These are phyloP conservation scores for Exophiala phaeomuriformis DNA, from an alignment of 2,329 filamentous ascomycete genomes.

Conservation along the genomic window DNA sequence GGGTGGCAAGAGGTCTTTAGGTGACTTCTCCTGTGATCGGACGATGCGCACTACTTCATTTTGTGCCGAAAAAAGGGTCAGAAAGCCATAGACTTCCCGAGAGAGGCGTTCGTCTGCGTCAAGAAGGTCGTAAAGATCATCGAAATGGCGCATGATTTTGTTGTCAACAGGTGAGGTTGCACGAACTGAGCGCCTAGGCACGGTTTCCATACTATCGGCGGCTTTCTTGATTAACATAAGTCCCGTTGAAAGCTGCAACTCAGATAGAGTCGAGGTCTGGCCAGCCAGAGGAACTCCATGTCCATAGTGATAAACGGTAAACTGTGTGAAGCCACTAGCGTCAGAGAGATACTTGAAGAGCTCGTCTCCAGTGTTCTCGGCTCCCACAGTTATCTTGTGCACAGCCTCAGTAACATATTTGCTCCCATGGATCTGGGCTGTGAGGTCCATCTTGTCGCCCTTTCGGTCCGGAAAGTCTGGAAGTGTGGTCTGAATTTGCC, in stretches of 20 bases:
- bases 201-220: constrained; percentile 23
- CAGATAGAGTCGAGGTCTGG: constrained; percentile 20
- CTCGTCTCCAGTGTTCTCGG: constrained; percentile 62
- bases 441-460: constrained; percentile 40
- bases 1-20: constrained; percentile 59
- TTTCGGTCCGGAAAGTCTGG: constrained; percentile 34
- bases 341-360: constrained; percentile 60
- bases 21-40: constrained; percentile 46
- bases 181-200: constrained; percentile 39
- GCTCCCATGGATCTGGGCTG: constrained; percentile 18
- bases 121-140: constrained; percentile 74
- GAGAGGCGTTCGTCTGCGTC: constrained; percentile 64
- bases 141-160: constrained; percentile 74
- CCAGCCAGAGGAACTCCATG: constrained; percentile 17
- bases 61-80: constrained; percentile 63
- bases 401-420: constrained; percentile 16
- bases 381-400: constrained; percentile 49
- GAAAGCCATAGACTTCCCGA: constrained; percentile 63
- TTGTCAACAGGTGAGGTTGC: constrained; percentile 56
- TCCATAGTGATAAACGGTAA: constrained; percentile 55
- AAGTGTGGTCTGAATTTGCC: constrained; percentile 50
- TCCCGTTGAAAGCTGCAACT: constrained; percentile 38
- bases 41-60: constrained; percentile 55
- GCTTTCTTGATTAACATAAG: constrained; percentile 31
- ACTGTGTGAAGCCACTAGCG: constrained; percentile 67